Percentiles rank a stretch among this genome's conserved stretches.
These are phyloP conservation scores for Oenanthe javanica DNA, from an alignment of 140 eudicot species.

Conservation along the genomic window DNA sequence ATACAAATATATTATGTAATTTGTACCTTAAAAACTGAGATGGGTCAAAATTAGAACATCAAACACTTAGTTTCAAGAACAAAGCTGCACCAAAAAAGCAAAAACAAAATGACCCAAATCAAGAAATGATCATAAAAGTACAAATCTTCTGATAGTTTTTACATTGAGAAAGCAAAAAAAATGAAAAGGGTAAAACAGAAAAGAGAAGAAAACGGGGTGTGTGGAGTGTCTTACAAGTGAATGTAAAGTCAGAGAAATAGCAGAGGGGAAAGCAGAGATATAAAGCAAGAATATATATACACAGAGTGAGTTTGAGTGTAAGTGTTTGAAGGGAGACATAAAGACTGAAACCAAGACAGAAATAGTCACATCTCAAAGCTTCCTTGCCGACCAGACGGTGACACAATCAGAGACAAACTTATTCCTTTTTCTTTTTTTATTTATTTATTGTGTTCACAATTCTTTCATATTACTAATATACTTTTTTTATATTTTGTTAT, in stretches of 20 bases:
- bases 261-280: constrained; percentile 9
- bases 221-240: constrained; percentile 11
- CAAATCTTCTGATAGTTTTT: not conserved
- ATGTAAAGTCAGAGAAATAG: not conserved
- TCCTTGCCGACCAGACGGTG: constrained; percentile 66
- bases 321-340: constrained; percentile 11
- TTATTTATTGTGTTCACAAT: not conserved
- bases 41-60: not conserved
- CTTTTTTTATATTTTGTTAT: not conserved
- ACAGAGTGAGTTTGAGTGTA: constrained; percentile 23
- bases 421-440: not conserved
- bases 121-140: not conserved
- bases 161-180: not conserved
- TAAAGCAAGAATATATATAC: not conserved
- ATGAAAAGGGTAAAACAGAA: not conserved
- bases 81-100: not conserved
- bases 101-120: not conserved
- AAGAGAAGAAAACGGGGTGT: not conserved
- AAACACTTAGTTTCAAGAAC: not conserved
- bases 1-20: not conserved
- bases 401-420: constrained; percentile 24
- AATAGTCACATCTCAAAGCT: constrained; percentile 40
- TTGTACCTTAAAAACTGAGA: not conserved
- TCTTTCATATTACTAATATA: not conserved
- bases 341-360: constrained; percentile 20